Percentiles rank a stretch among this genome's conserved stretches.
Evolutionary conservation across 108 stramenopile genomes (phyloP).

Genomic region (Mayamaea pseudoterrestris): DNA sequence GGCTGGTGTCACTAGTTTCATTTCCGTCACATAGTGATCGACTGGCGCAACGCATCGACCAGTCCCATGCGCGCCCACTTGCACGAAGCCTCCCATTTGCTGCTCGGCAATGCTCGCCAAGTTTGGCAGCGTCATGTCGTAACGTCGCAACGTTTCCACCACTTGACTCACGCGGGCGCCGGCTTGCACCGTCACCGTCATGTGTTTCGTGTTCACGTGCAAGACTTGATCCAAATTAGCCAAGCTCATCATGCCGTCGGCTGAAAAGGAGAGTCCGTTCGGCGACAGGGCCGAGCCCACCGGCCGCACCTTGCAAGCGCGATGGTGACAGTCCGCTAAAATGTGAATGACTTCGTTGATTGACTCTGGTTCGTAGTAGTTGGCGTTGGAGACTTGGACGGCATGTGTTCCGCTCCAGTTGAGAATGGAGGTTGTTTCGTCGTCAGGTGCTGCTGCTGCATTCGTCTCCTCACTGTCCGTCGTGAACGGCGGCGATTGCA

Average conservation of each 20-base stretch:
- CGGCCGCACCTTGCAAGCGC: constrained; percentile 60
- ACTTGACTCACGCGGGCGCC: constrained; percentile 81
- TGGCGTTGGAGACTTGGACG: constrained; percentile 32
- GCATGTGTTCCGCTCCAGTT: constrained; percentile 85
- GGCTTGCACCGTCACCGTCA: constrained; percentile 86
- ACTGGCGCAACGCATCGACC: constrained; percentile 87
- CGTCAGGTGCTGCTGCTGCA: too few species aligned
- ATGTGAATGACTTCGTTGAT: constrained; percentile 40
- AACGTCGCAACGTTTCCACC: constrained; percentile 53
- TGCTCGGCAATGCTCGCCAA: constrained; percentile 95
- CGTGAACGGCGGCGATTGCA: too few species aligned
- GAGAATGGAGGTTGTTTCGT: constrained; percentile 47
- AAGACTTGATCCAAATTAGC: constrained; percentile 78
- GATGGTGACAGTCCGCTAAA: constrained; percentile 41
- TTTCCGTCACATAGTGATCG: constrained; percentile 82
- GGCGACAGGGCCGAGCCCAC: constrained; percentile 93
- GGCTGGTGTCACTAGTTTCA: constrained; percentile 89
- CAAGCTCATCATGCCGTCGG: constrained; percentile 72
- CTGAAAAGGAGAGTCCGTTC: constrained; percentile 83
- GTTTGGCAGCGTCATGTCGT: constrained; percentile 89
- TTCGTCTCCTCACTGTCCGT: too few species aligned
- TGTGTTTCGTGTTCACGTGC: constrained; percentile 51
- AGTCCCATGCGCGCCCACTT: constrained; percentile 96
- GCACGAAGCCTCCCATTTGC: constrained; percentile 91
- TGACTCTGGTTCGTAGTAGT: constrained; percentile 71